Conservation (phyloP, 371 early-diverging fungal species). For the Circinella umbellata region DNA sequence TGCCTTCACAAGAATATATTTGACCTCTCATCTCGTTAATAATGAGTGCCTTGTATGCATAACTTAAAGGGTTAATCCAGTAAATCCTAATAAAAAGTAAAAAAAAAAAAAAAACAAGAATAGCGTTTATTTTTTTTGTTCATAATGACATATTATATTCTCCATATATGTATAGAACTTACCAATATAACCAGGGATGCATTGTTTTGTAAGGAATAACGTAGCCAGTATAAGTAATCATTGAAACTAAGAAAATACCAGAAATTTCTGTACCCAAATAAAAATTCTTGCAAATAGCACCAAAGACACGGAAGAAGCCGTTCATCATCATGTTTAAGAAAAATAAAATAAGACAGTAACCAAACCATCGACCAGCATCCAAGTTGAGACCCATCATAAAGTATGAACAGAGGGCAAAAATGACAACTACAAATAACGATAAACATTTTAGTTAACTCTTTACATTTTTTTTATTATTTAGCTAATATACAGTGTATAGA, state of each 20-base stretch:
- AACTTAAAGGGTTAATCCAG: conserved; percentile 76
- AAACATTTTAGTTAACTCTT: too few species aligned
- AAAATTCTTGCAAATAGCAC: conserved; percentile 48
- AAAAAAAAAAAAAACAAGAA: too few species aligned
- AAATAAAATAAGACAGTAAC: conserved; percentile 45
- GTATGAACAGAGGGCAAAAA: conserved; percentile 40
- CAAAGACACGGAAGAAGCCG: conserved; percentile 55
- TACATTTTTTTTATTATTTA: too few species aligned
- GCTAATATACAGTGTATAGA: too few species aligned
- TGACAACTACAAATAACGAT: too few species aligned
- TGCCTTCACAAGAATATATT: conserved; percentile 54
- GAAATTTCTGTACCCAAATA: conserved; percentile 52
- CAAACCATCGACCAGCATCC: conserved; percentile 50
- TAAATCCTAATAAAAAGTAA: conserved; percentile 69
- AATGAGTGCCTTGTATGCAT: conserved; percentile 71
- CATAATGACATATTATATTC: too few species aligned
- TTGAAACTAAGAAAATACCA: conserved; percentile 50
- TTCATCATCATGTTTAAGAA: conserved; percentile 46
- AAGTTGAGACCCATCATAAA: conserved; percentile 56
- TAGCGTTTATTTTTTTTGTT: too few species aligned
- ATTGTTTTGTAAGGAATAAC: conserved; percentile 25
- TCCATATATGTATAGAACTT: not conserved
- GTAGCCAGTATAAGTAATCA: conserved; percentile 64
- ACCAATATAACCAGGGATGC: conserved; percentile 66
- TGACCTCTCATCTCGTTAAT: conserved; percentile 77